Evolutionary conservation across 805 yeast species (phyloP), one percentile per base, ranked within the genome.

Genomic region (Saccharomycopsis oosterbeekiorum): DNA sequence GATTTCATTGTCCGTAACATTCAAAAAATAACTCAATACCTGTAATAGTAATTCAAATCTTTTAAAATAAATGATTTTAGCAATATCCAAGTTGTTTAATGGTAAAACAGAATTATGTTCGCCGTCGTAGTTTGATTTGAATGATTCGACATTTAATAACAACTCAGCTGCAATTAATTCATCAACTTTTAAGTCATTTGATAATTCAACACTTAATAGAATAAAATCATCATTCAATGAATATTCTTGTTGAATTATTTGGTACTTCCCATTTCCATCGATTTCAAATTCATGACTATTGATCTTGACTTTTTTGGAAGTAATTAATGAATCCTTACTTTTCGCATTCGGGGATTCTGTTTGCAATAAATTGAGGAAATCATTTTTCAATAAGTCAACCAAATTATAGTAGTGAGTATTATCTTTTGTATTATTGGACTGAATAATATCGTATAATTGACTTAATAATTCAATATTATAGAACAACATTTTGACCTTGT

Each of bases 41-140:
- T 87, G 89, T 51, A 93, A 71, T n/a, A 92, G 83, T 65, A 82
- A 86, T 67, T 84, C 86, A 59, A 86, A 79, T 67, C 97, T 80
- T 59, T 82, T 74, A 68, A 84, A 88, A 70, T 81, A 90, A 10
- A 83, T 78, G 5, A 87, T 80, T 62, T 84, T 80, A 0, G 94
- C 96, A 21, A 80, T 76, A 65, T 86, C 91, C 8, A 78, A 64
- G n/a, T 19, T 47, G 34, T 34, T 21, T 21, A 47, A 47, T 21
- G 53, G 53, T 15, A 47, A 24, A 21, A 47, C 53, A 5, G 53
- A 47, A 47, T 47, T 47, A 24, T 47, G 34, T 4, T 21, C 34
- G 8, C 53, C 53, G 11, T 47, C 53, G 21, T 24, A 47, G 53
- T 47, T 47, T 15, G 53, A 61, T 26, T 67, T 72, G 70, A 29